Conservation (phyloP, 2,329 filamentous ascomycete genomes). For the Purpureocillium lavendulum region DNA sequence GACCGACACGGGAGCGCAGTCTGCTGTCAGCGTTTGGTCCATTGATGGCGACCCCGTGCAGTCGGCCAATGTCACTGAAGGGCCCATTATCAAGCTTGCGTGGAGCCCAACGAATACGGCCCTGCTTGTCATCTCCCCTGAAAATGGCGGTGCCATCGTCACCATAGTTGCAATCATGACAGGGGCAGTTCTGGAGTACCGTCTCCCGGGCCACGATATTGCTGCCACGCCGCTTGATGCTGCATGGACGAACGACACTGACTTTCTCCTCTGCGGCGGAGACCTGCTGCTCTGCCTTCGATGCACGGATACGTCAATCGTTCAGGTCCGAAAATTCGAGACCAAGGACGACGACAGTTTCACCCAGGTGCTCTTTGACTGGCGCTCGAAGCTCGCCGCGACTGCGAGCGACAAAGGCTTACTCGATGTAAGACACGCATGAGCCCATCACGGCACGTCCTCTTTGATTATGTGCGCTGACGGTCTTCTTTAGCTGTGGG, state of each 20-base stretch:
- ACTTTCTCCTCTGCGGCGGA: constrained; percentile 52
- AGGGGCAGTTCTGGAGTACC: constrained; percentile 36
- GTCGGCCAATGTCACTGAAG: constrained; percentile 47
- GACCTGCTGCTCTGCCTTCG: constrained; percentile 41
- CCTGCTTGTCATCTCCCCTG: constrained; percentile 50
- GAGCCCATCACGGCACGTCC: too few species aligned
- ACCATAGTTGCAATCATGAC: constrained; percentile 42
- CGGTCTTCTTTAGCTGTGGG: constrained; percentile 38
- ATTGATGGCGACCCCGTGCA: constrained; percentile 43
- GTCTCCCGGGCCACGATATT: constrained; percentile 41
- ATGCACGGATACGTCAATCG: constrained; percentile 38
- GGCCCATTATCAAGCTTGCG: constrained; percentile 52
- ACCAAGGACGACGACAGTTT: constrained; percentile 46
- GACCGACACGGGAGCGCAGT: constrained; percentile 42
- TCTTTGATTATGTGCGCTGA: not conserved
- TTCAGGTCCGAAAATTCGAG: constrained; percentile 38
- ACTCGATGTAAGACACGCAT: constrained; percentile 44
- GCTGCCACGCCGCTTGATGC: constrained; percentile 45
- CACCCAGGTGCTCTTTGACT: constrained; percentile 48
- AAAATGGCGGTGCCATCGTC: constrained; percentile 44
- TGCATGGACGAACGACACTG: constrained; percentile 48
- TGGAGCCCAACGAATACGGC: constrained; percentile 50
- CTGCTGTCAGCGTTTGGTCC: constrained; percentile 48
- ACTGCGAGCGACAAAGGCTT: constrained; percentile 52
- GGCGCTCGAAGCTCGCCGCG: constrained; percentile 42